Conservation (phyloP, 208 protist species). For the Leishmania tarentolae region DNA sequence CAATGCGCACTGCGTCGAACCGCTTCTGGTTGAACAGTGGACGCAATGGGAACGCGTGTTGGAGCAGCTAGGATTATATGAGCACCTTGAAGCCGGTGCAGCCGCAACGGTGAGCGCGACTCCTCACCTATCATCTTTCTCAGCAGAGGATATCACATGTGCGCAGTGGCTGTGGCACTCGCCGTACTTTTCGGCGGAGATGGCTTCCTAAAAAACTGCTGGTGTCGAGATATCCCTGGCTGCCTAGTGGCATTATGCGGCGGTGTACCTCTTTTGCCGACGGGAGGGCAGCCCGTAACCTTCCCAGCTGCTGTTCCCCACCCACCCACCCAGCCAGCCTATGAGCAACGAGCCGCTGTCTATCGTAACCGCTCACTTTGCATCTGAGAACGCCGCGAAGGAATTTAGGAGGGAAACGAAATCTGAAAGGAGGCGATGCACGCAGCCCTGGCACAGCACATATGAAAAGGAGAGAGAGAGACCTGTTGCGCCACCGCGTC, state of each 20-base stretch:
- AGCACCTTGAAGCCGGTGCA: neutral
- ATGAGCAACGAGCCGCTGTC: neutral
- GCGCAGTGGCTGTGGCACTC: constrained; percentile 63
- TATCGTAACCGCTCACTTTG: neutral
- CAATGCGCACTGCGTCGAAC: constrained; percentile 19
- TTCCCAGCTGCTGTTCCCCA: neutral
- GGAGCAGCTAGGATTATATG: constrained; percentile 25
- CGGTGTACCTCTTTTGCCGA: neutral
- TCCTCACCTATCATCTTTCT: neutral
- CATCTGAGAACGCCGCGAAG: neutral
- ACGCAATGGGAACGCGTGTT: constrained; percentile 36
- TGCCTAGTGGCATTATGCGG: neutral
- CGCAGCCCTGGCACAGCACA: neutral
- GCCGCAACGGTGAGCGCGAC: neutral
- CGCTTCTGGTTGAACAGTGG: constrained; percentile 49
- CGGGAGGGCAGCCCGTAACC: neutral
- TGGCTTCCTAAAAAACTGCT: constrained; percentile 4
- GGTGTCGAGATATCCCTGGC: neutral
- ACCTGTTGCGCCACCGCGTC: neutral
- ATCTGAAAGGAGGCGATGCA: neutral
- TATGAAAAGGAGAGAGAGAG: neutral
- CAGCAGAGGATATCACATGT: constrained; percentile 29
- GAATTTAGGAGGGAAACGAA: neutral
- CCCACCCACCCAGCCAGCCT: neutral
- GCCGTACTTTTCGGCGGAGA: constrained; percentile 47